phyloP scores from a whole-genome alignment of 1,139 yeast genomes.

The Tardiomyces digboiensis region DNA sequence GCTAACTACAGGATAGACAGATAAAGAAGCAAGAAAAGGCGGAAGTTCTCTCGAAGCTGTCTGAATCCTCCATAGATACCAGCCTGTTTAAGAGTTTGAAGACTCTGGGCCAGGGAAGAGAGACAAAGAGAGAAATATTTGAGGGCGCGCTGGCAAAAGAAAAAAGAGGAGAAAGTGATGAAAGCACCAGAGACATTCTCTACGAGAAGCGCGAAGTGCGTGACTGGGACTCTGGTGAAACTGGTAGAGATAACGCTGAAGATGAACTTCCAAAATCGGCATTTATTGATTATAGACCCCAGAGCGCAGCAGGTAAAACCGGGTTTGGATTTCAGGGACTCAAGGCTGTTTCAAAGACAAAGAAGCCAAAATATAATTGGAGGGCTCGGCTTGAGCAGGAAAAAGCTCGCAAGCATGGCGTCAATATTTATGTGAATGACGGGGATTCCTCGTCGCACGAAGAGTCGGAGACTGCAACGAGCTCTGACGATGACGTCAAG shows the following conservation, averaged over 20 bases:
- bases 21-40: slow-evolving; percentile 84
- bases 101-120: slow-evolving; percentile 64
- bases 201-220: slow-evolving; percentile 62
- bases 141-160: slow-evolving; percentile 70
- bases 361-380: slow-evolving; percentile 49
- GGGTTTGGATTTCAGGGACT: slow-evolving; percentile 65
- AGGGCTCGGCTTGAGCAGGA: slow-evolving; percentile 42
- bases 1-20: slow-evolving; percentile 32
- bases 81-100: slow-evolving; percentile 60
- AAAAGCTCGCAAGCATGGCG: slow-evolving; percentile 25
- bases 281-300: slow-evolving; percentile 68
- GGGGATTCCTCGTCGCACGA: slow-evolving; percentile 33
- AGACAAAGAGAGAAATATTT: slow-evolving; percentile 60
- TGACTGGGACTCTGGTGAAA: slow-evolving; percentile 42
- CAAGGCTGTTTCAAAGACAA: slow-evolving; percentile 35
- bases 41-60: slow-evolving; percentile 61
- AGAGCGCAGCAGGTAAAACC: slow-evolving; percentile 41
- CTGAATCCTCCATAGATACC: slow-evolving; percentile 57
- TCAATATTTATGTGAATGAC: slow-evolving; percentile 11
- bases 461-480: slow-evolving; percentile 20
- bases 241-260: slow-evolving; percentile 2
- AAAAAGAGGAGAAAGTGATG: slow-evolving; percentile 62
- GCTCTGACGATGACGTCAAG: slow-evolving; percentile 16
- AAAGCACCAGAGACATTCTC: slow-evolving; percentile 48
- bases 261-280: slow-evolving; percentile 31